Evolutionary conservation across 140 eudicot species (phyloP), one percentile per base, ranked within the genome.

Genomic region (Flaveria floridana): DNA sequence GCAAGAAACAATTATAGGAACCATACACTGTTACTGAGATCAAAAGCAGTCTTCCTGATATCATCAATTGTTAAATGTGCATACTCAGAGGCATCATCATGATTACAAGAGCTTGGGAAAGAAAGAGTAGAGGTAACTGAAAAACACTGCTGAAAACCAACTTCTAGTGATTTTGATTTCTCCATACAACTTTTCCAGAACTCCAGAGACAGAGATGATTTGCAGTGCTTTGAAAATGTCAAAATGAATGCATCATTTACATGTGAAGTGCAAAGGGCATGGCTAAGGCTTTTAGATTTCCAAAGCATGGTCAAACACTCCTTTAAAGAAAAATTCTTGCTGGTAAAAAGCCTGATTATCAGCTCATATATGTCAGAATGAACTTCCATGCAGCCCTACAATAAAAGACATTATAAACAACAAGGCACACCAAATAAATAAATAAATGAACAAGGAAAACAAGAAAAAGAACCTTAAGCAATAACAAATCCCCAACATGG

Each of bases 181-280:
- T 72, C 78, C 87, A 85, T 78, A 72, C 91, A 86, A 25, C 76
- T 90, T 78, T 23, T 83, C 99, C 99, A 94, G 72, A 80, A 87
- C 67, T 82, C 85, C 80, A 82, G 19, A 6, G 89, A 83, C 44
- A 76, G 76, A 48, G 82, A 80, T 66, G 44, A 48, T 53, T 80
- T 75, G 83, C 80, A 86, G 75, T 90, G 86, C 79, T 85, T 50
- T 30, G 88, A 87, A 53, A 87, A 74, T 44, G 84, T 74, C 48
- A 2, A 50, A 10, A 94, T 79, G 77, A 90, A 90, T 57, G 65
- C 63, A 42, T 87, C 95, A 73, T 62, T 79, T 20, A 90, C 70
- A 70, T 97, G 87, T 76, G 96, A 85, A 79, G 82, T 80, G 78
- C 99, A 94, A 76, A 90, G 95, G 19, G 89, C 82, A 83, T 94